Conservation (phyloP, 1,284 basidiomycete species). For the Phylloporus gajari region DNA sequence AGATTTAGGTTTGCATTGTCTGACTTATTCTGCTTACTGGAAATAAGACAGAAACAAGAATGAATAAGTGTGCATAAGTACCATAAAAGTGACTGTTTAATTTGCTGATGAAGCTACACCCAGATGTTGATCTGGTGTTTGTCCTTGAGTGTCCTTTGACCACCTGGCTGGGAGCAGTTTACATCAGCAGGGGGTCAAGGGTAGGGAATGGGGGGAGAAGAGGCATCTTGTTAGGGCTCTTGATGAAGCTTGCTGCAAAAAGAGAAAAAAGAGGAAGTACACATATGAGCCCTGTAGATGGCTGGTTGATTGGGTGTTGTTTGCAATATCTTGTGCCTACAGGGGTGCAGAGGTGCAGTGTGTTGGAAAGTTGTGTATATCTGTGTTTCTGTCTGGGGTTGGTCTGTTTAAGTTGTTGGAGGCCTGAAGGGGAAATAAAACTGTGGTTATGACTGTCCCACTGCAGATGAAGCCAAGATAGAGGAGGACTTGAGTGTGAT, state of each 20-base stretch:
- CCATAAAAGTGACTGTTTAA: too few relatives aligned
- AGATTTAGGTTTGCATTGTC: too few relatives aligned
- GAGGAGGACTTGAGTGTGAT: constrained; percentile 29
- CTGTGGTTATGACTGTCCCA: constrained; percentile 62
- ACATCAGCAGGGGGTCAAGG: constrained; percentile 21
- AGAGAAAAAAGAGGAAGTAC: constrained; percentile 57
- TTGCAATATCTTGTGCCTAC: constrained; percentile 30
- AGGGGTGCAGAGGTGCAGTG: constrained; percentile 25
- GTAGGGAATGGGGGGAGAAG: constrained; percentile 12
- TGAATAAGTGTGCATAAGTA: too few relatives aligned
- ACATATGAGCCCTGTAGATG: constrained; percentile 41
- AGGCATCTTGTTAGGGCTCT: constrained; percentile 28
- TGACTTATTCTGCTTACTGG: too few relatives aligned
- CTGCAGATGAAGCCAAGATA: constrained; percentile 43
- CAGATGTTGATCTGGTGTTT: constrained; percentile 93
- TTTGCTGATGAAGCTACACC: too few relatives aligned
- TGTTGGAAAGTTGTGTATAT: constrained; percentile 48
- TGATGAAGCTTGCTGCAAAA: constrained; percentile 47
- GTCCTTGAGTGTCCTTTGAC: constrained; percentile 74
- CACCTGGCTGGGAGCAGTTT: constrained; percentile 62
- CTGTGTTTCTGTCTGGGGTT: constrained; percentile 43
- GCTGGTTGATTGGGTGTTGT: constrained; percentile 34
- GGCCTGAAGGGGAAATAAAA: constrained; percentile 60
- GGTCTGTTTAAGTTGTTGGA: constrained; percentile 55
- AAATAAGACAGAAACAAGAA: too few relatives aligned